Conservation (phyloP, 352 stramenopile genomes). For the Thalassiosira hispida region DNA sequence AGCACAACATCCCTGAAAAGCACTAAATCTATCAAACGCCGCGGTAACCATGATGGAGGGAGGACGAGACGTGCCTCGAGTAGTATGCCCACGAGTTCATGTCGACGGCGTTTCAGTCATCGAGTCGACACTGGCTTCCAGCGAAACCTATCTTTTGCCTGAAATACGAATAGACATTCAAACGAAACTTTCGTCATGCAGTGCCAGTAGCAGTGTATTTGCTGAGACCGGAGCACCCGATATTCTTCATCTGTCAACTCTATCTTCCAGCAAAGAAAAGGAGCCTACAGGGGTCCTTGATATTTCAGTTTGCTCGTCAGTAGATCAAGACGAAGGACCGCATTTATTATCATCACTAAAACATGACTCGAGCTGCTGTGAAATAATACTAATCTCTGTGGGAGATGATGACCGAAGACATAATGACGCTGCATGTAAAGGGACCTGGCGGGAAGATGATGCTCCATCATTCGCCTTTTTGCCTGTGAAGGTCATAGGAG, state of each 20-base stretch:
- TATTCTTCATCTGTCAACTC: conserved; percentile 17
- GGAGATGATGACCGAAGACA: neutral
- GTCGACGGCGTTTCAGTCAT: conserved; percentile 14
- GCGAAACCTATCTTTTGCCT: conserved; percentile 14
- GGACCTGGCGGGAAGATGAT: too few species aligned
- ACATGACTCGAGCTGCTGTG: neutral
- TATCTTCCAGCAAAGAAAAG: conserved; percentile 11
- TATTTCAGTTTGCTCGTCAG: too few species aligned
- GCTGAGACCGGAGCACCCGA: conserved; percentile 21
- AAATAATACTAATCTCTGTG: neutral
- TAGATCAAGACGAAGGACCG: neutral
- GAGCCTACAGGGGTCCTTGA: neutral
- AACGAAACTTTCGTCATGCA: conserved; percentile 9
- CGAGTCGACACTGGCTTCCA: neutral
- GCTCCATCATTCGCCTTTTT: neutral
- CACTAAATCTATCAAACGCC: too few species aligned
- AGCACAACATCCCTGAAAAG: too few species aligned
- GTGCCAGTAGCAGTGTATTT: conserved; percentile 8
- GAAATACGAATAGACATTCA: neutral
- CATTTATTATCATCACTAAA: neutral
- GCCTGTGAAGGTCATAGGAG: neutral
- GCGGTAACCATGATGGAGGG: neutral
- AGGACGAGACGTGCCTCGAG: neutral
- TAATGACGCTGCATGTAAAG: too few species aligned
- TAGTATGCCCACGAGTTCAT: neutral